Base-by-base conservation (phyloP, 257 asterid genomes). In the Gynochthodes officinalis region DNA sequence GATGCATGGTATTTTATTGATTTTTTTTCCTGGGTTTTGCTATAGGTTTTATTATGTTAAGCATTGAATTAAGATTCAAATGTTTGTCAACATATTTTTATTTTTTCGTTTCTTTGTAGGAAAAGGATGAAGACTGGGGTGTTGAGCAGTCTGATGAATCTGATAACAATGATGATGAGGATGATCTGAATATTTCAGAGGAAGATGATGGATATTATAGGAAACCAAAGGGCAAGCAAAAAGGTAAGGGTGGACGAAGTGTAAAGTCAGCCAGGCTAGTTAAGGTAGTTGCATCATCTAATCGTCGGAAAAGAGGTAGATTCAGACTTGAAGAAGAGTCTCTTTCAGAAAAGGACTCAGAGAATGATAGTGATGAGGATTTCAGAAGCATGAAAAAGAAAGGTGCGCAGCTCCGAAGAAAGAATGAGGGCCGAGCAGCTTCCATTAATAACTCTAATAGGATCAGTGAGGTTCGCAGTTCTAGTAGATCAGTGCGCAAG, bases 81-180 rank as follows among this genome's bases (percentile, higher is more conserved):
- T 33, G 33, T 52, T 35, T 33, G 5, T 37, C 11, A 12, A 23
- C 19, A 12, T 0, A 13, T 2, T n/a, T 5, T 37, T 63, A 9
- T 2, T 21, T 73, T 81, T 81, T 43, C 62, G 44, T 78, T 48
- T 62, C 37, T 77, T 27, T 81, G 70, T 81, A 95, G 97, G 86
- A 73, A 64, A 87, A 86, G 82, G 87, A 90, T 76, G 94, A 84
- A n/a, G 97, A 89, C 82, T 95, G 96, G 97, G 94, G 79, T 79
- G 97, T 81, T 69, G 98, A 84, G 83, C 98, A 86, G 78, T 92
- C 98, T 78, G 99, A 95, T 40, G 99, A 87, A 55, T 87, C 86
- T 62, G 90, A 85, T 73, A 69, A 76, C 64, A 74, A 72, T 42
- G 84, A 78, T 78, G 83, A 83, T 46, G 96, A 85, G 72, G 95